phyloP scores from a whole-genome alignment of 2,329 filamentous ascomycete species.

The Fusarium continuum region DNA sequence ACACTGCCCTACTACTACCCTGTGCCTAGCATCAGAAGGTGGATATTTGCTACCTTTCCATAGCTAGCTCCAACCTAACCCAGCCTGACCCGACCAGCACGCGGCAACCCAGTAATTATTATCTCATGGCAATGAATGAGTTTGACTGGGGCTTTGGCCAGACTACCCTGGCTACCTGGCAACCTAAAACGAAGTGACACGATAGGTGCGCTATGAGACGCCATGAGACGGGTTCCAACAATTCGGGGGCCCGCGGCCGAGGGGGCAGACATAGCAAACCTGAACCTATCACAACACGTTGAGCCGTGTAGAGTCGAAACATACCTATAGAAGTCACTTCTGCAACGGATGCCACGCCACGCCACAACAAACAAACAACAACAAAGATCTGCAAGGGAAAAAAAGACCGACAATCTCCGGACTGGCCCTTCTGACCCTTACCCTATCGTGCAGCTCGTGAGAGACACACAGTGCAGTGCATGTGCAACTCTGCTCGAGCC shows the following conservation, averaged over 20 bases:
- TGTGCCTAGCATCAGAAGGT: not conserved
- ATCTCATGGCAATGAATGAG: conserved; percentile 10
- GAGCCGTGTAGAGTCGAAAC: conserved; percentile 14
- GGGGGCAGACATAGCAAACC: not conserved
- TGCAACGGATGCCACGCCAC: not conserved
- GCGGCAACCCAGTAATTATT: conserved; percentile 12
- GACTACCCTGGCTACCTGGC: conserved; percentile 11
- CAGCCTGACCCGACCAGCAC: not conserved
- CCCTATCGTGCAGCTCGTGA: conserved; percentile 4
- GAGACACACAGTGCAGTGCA: conserved; percentile 1
- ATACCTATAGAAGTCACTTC: conserved; percentile 2
- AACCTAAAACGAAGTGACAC: conserved; percentile 23
- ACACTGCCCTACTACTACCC: not conserved
- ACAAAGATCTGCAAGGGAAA: conserved; percentile 5
- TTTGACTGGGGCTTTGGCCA: conserved; percentile 1
- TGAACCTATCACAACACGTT: conserved; percentile 21
- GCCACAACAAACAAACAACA: not conserved
- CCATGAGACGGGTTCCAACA: not conserved
- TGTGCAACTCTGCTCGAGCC: conserved; percentile 10
- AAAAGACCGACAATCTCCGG: not conserved
- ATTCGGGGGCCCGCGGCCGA: conserved; percentile 1
- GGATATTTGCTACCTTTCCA: not conserved
- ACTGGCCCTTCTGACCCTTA: not conserved
- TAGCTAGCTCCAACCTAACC: conserved; percentile 7
- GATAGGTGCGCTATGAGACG: conserved; percentile 7